phyloP scores from a whole-genome alignment of 2,329 filamentous ascomycete genomes.

The Ophiosphaerella korrae region DNA sequence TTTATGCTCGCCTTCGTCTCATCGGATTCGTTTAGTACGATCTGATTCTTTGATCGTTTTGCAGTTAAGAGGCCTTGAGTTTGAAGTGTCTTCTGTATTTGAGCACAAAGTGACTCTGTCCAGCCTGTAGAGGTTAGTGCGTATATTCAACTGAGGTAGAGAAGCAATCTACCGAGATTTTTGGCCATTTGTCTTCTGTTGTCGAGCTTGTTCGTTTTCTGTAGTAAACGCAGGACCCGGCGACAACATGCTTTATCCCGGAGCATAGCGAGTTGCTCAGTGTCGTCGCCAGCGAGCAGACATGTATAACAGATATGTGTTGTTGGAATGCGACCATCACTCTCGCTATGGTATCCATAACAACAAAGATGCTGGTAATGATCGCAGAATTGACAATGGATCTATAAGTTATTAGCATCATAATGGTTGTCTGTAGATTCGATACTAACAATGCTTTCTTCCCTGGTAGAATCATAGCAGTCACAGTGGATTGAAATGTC shows the following conservation, averaged over 20 bases:
- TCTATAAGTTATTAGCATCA: constrained; percentile 30
- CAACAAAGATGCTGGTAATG: constrained; percentile 55
- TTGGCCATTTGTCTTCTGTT: too few species aligned
- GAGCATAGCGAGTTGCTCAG: constrained; percentile 19
- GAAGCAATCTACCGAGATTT: too few species aligned
- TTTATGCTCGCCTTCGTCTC: too few species aligned
- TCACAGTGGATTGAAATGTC: neutral
- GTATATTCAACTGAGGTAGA: too few species aligned
- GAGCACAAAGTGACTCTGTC: too few species aligned
- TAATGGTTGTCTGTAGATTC: neutral
- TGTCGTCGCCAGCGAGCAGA: constrained; percentile 36
- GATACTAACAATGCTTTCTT: neutral
- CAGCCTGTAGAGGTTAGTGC: too few species aligned
- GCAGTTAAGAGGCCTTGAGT: too few species aligned
- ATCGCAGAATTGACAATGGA: constrained; percentile 52
- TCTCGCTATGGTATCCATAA: constrained; percentile 49
- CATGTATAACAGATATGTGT: constrained; percentile 56
- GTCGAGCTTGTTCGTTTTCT: too few species aligned
- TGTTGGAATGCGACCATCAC: constrained; percentile 49
- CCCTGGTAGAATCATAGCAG: neutral
- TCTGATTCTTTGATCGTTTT: too few species aligned
- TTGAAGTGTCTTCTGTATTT: too few species aligned
- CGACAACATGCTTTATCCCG: constrained; percentile 18
- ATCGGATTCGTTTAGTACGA: too few species aligned
- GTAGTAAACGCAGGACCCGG: constrained; percentile 12